Evolutionary conservation across 768 basidiomycete genomes (phyloP).

Genomic region (Rhizopogon vulgaris): DNA sequence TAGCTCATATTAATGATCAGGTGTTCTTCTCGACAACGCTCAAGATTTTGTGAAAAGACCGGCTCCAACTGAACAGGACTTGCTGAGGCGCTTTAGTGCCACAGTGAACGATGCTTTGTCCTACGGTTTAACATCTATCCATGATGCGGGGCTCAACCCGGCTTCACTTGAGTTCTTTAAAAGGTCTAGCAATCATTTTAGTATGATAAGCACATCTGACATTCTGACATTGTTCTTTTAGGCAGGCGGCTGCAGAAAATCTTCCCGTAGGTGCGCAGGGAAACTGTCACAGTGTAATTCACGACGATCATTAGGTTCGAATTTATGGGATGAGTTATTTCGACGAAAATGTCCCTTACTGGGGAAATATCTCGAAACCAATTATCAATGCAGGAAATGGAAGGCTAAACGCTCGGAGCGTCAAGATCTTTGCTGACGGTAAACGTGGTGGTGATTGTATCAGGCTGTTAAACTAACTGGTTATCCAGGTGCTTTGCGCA

Average conservation of each 20-base stretch:
- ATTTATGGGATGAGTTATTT: constrained; percentile 76
- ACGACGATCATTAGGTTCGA: constrained; percentile 46
- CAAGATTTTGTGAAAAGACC: constrained; percentile 68
- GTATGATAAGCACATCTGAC: not conserved
- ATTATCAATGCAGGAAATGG: constrained; percentile 54
- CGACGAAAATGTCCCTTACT: constrained; percentile 61
- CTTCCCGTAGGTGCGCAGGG: constrained; percentile 47
- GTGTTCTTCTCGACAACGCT: constrained; percentile 82
- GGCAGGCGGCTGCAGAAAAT: constrained; percentile 51
- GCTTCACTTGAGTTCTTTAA: constrained; percentile 70
- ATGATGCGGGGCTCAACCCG: constrained; percentile 76
- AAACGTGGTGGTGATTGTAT: not conserved
- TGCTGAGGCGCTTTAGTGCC: constrained; percentile 52
- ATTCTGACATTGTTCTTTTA: constrained; percentile 22
- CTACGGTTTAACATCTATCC: constrained; percentile 74
- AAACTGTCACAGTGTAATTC: constrained; percentile 4
- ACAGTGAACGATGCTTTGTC: constrained; percentile 64
- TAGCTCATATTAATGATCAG: constrained; percentile 27
- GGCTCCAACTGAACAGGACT: constrained; percentile 53
- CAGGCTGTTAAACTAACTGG: not conserved
- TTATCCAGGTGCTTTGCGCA: constrained; percentile 72
- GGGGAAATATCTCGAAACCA: constrained; percentile 59
- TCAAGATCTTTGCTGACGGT: constrained; percentile 72
- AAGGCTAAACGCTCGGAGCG: constrained; percentile 63
- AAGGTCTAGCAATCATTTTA: constrained; percentile 32